Evolutionary conservation across 257 asterid species (phyloP).

Genomic region (Plantago major): DNA sequence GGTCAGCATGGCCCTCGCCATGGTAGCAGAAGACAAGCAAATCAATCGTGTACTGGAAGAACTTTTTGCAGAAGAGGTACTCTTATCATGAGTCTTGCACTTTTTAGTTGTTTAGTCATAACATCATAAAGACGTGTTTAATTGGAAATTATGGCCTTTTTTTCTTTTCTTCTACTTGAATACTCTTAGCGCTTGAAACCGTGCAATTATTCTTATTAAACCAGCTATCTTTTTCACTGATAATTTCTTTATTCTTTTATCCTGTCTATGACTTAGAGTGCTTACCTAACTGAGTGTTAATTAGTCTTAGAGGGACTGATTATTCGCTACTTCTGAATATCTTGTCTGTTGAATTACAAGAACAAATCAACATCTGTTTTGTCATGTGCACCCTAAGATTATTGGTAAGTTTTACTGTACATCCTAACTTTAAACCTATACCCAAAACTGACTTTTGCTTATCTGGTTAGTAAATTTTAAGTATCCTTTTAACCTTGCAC

Average conservation of each 20-base stretch:
- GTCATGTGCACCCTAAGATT: too few relatives aligned
- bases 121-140: not conserved
- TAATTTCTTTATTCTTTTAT: too few relatives aligned
- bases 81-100: not conserved
- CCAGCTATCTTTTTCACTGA: not conserved
- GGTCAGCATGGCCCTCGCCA: constrained; percentile 98
- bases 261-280: too few relatives aligned
- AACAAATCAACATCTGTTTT: too few relatives aligned
- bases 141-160: not conserved
- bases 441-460: too few relatives aligned
- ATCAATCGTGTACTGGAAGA: constrained; percentile 92
- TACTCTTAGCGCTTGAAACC: not conserved
- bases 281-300: too few relatives aligned
- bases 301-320: too few relatives aligned
- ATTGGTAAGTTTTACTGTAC: too few relatives aligned
- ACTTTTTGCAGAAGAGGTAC: constrained; percentile 94
- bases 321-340: not conserved
- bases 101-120: constrained; percentile 4
- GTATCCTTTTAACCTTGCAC: not conserved
- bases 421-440: too few relatives aligned
- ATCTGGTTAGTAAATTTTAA: too few relatives aligned
- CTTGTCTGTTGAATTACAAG: not conserved
- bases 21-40: constrained; percentile 99
- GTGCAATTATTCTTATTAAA: not conserved
- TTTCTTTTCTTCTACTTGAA: not conserved